A percentile compares a stretch with the other conserved stretches of the same genome.
Conservation (phyloP, 495 filamentous ascomycete genomes). For the Neurospora sp. region DNA sequence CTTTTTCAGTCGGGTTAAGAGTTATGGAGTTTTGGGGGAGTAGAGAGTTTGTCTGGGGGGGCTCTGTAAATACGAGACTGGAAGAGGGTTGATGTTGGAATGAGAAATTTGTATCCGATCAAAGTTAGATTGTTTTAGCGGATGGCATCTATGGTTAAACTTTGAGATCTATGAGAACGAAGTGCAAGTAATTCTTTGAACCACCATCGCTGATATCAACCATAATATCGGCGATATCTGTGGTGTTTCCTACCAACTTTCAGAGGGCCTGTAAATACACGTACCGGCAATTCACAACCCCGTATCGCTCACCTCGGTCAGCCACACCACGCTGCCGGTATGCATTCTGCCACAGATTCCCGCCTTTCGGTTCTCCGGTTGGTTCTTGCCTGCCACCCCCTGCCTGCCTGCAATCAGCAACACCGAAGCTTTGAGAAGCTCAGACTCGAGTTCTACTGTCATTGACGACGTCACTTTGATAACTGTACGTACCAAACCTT, state of each 20-base stretch:
- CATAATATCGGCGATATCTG: too few relatives aligned
- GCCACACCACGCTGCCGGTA: background rate
- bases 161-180: background rate
- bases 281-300: background rate
- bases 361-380: background rate
- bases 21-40: slow-evolving; percentile 43
- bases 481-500: background rate
- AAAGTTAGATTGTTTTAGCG: background rate
- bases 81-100: background rate
- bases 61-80: background rate
- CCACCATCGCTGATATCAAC: background rate
- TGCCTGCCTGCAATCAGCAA: background rate
- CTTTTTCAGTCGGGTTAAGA: slow-evolving; percentile 78
- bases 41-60: background rate
- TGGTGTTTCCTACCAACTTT: background rate
- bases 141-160: background rate
- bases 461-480: background rate
- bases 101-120: background rate
- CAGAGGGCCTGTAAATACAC: background rate
- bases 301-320: background rate
- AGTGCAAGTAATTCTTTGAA: background rate
- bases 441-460: background rate
- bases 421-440: background rate
- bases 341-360: background rate
- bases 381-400: background rate